phyloP scores from a whole-genome alignment of 179 eudicot genomes.

The Camellia oleifera region DNA sequence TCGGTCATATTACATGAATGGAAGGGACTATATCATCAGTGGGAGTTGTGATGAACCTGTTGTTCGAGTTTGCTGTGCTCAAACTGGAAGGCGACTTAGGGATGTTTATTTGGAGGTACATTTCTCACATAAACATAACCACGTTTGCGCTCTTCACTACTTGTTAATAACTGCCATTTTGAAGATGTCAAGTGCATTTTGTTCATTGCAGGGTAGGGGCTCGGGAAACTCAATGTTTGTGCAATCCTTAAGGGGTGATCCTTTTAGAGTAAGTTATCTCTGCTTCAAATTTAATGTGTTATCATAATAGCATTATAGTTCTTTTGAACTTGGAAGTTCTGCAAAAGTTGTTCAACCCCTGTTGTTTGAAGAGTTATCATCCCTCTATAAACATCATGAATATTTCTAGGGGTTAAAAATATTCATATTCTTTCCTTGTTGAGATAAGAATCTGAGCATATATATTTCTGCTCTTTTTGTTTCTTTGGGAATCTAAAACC shows the following conservation, averaged over 20 bases:
- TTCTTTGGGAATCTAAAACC: constrained; percentile 14
- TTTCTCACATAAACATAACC: not conserved
- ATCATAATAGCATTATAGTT: not conserved
- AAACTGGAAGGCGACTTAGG: constrained; percentile 72
- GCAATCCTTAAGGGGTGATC: constrained; percentile 51
- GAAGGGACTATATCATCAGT: constrained; percentile 64
- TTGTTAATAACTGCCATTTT: not conserved
- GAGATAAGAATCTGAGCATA: not conserved
- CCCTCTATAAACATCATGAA: not conserved
- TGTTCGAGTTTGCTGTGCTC: constrained; percentile 75
- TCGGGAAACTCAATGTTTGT: constrained; percentile 29
- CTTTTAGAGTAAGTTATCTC: constrained; percentile 38
- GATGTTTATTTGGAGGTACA: constrained; percentile 68
- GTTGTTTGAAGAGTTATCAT: not conserved
- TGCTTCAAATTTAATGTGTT: not conserved
- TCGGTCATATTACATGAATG: constrained; percentile 81
- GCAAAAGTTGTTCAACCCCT: constrained; percentile 6
- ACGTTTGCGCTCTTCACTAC: not conserved
- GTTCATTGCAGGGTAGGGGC: constrained; percentile 27
- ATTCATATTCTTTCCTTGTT: not conserved
- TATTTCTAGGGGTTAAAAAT: not conserved
- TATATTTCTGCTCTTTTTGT: not conserved
- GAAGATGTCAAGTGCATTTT: not conserved
- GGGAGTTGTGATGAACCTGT: constrained; percentile 76
- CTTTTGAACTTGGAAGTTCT: not conserved